Evolutionary conservation across 441 rosid genomes (phyloP).

Genomic region (Adansonia rubrostipa): DNA sequence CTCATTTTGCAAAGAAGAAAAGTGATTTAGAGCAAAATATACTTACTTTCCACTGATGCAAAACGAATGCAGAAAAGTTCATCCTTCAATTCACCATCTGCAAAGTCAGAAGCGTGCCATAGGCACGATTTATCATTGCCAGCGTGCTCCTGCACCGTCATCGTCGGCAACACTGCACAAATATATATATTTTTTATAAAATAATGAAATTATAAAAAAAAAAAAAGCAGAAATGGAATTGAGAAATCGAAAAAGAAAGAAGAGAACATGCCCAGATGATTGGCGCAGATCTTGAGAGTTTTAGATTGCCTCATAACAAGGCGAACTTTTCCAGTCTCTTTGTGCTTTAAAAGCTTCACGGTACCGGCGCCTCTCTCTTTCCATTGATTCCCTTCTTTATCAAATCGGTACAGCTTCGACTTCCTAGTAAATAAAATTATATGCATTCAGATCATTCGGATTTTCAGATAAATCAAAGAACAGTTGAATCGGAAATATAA

Average conservation of each 20-base stretch:
- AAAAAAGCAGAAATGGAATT: background rate
- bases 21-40: background rate
- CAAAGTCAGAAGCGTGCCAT: constrained; percentile 84
- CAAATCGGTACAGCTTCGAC: constrained; percentile 76
- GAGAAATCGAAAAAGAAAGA: background rate
- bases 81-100: constrained; percentile 84
- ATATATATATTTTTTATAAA: background rate
- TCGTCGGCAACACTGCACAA: constrained; percentile 55
- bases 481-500: background rate
- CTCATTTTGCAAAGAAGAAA: background rate
- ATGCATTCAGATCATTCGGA: background rate
- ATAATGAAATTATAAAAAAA: background rate
- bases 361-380: constrained; percentile 30
- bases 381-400: constrained; percentile 83
- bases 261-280: constrained; percentile 63
- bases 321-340: constrained; percentile 62
- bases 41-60: constrained; percentile 77
- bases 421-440: constrained; percentile 46
- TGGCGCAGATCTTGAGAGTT: constrained; percentile 90
- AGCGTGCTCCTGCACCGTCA: constrained; percentile 78
- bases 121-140: constrained; percentile 89
- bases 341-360: constrained; percentile 76
- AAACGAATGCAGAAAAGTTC: constrained; percentile 85
- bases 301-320: constrained; percentile 40
- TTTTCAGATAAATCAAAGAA: background rate